A percentile compares a stretch with the other conserved stretches of the same genome.
phyloP scores from a whole-genome alignment of 768 basidiomycete genomes.

The Coprinopsis marcescibilis region DNA sequence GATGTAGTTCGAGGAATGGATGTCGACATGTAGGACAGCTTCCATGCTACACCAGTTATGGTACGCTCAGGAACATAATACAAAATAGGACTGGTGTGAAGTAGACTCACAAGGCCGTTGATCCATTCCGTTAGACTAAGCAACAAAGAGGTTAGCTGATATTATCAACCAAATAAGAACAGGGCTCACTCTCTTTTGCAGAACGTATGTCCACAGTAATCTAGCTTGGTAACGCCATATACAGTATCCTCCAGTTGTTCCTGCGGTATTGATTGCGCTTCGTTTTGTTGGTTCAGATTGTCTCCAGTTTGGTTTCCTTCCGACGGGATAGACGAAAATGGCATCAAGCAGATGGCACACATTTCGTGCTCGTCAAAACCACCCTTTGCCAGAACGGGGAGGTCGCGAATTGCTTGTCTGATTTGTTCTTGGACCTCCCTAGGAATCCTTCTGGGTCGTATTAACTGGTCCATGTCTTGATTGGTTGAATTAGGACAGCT shows the following conservation, averaged over 20 bases:
- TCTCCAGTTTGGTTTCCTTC: constrained; percentile 16
- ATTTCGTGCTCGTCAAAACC: constrained; percentile 43
- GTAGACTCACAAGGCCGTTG: constrained; percentile 37
- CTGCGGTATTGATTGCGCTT: constrained; percentile 3
- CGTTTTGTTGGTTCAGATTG: constrained; percentile 4
- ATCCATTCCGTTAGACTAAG: constrained; percentile 65
- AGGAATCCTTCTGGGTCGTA: neutral
- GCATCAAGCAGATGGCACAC: constrained; percentile 61
- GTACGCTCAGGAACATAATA: neutral
- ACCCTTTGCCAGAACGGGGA: constrained; percentile 37
- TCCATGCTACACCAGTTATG: constrained; percentile 43
- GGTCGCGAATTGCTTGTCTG: constrained; percentile 30
- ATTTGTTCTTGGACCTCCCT: constrained; percentile 25
- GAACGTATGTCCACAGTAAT: constrained; percentile 60
- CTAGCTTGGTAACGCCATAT: constrained; percentile 52
- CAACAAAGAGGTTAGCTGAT: constrained; percentile 3
- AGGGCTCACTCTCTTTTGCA: constrained; percentile 53
- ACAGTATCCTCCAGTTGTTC: constrained; percentile 9
- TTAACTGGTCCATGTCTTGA: neutral
- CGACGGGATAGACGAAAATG: constrained; percentile 43
- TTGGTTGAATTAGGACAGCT: neutral
- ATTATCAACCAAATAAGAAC: neutral
- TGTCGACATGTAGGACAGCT: constrained; percentile 66
- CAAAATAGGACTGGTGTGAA: neutral
- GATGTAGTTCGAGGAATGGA: constrained; percentile 48